These are phyloP conservation scores for Cryptomeria japonica DNA, from an alignment of 75 land plant genomes.

Conservation along the genomic window DNA sequence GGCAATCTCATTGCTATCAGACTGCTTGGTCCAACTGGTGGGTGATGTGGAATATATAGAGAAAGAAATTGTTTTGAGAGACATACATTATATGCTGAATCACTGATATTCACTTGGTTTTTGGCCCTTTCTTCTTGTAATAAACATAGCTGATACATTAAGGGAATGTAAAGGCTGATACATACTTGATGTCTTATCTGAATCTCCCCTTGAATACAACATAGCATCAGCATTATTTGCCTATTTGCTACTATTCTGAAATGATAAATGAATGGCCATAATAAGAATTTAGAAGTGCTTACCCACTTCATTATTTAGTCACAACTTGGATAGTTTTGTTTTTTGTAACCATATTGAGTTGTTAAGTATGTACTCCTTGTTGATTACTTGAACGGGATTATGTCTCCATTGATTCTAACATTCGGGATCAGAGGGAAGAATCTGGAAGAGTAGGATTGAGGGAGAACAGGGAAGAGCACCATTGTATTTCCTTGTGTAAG, in stretches of 20 bases:
- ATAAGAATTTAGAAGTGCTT: too few species aligned
- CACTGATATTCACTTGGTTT: background rate
- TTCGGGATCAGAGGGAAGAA: background rate
- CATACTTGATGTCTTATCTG: background rate
- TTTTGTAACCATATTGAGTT: too few species aligned
- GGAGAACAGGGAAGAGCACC: background rate
- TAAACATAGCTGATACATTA: background rate
- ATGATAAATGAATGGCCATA: too few species aligned
- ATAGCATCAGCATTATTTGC: background rate
- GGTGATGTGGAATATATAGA: background rate
- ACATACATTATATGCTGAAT: background rate
- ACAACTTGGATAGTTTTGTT: too few species aligned
- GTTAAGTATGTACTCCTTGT: too few species aligned
- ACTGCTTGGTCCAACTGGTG: background rate
- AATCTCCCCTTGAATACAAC: background rate
- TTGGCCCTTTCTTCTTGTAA: background rate
- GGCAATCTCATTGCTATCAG: background rate
- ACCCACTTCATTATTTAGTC: too few species aligned
- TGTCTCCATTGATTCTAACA: background rate
- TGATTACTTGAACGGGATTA: too few species aligned
- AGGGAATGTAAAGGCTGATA: background rate
- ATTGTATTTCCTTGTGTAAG: background rate
- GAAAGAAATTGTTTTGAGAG: background rate
- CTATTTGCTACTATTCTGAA: background rate
- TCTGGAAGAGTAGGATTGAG: background rate